Percentiles rank a stretch among this genome's conserved stretches.
Evolutionary conservation across 2,329 filamentous ascomycete species (phyloP).

Genomic region (Sporothrix mexicana): DNA sequence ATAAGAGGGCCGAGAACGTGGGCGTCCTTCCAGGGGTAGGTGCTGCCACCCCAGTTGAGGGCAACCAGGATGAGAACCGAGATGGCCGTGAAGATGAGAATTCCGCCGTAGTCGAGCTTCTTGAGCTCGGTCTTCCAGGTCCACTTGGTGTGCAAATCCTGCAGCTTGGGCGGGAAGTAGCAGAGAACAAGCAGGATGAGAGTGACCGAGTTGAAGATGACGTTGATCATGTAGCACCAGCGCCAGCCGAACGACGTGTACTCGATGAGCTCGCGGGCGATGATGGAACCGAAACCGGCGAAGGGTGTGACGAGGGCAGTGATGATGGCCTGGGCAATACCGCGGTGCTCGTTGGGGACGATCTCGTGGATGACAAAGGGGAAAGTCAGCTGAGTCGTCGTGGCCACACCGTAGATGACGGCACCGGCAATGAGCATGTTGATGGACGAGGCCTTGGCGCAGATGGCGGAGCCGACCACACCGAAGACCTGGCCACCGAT

Average conservation of each 20-base stretch:
- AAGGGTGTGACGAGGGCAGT: slow-evolving; percentile 44
- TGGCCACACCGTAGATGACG: slow-evolving; percentile 47
- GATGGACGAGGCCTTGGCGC: slow-evolving; percentile 46
- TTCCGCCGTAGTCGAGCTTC: slow-evolving; percentile 50
- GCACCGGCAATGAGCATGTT: slow-evolving; percentile 47
- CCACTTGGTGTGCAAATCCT: slow-evolving; percentile 46
- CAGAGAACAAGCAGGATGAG: slow-evolving; percentile 46
- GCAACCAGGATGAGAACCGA: slow-evolving; percentile 55
- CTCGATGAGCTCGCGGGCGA: slow-evolving; percentile 44
- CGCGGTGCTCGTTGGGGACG: slow-evolving; percentile 52
- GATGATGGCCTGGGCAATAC: slow-evolving; percentile 43
- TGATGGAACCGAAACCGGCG: slow-evolving; percentile 44
- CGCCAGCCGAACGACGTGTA: slow-evolving; percentile 48
- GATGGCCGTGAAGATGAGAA: slow-evolving; percentile 53
- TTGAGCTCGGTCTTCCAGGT: slow-evolving; percentile 45
- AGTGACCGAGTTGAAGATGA: slow-evolving; percentile 46
- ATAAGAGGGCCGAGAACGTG: slow-evolving; percentile 44
- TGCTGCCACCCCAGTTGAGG: slow-evolving; percentile 52
- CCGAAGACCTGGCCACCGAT: slow-evolving; percentile 48
- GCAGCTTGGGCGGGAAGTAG: slow-evolving; percentile 51
- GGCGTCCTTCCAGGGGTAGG: slow-evolving; percentile 52
- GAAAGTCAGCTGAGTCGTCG: slow-evolving; percentile 48
- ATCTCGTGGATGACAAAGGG: slow-evolving; percentile 50
- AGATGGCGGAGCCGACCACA: slow-evolving; percentile 45
- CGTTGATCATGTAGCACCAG: slow-evolving; percentile 52